phyloP scores from a whole-genome alignment of 176 grass and related monocot genomes.

The Rhynchospora tenuis region DNA sequence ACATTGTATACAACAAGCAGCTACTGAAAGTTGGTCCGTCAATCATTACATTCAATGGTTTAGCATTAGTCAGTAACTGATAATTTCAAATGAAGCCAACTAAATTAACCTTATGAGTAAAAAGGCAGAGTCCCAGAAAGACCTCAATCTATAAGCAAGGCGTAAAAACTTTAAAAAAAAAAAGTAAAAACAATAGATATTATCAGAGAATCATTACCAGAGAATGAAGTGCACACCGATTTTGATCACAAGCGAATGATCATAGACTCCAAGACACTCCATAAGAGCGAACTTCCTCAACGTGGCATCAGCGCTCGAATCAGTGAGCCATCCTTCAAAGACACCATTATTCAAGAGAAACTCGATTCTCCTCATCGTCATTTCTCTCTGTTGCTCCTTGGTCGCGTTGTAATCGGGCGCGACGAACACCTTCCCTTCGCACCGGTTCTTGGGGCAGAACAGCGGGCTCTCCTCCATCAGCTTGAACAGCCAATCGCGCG shows the following conservation, averaged over 20 bases:
- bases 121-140: neutral
- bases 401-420: conserved; percentile 52
- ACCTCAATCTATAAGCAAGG: neutral
- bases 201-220: conserved; percentile 35
- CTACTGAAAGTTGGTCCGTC: neutral
- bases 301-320: conserved; percentile 27
- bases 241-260: conserved; percentile 74
- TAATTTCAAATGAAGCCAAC: neutral
- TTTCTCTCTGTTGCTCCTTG: conserved; percentile 62
- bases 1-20: neutral
- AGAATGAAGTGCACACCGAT: conserved; percentile 77
- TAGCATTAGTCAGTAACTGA: neutral
- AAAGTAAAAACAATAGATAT: neutral
- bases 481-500: conserved; percentile 60
- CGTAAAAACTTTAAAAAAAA: neutral
- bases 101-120: neutral
- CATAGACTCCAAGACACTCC: conserved; percentile 60
- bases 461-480: conserved; percentile 66
- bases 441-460: conserved; percentile 37
- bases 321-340: conserved; percentile 69
- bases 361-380: conserved; percentile 57
- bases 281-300: conserved; percentile 46
- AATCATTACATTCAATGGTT: neutral
- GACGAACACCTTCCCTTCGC: conserved; percentile 45
- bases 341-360: conserved; percentile 44